These are phyloP conservation scores for barrel medic (Medicago truncatula) DNA, from an alignment of 306 rosid species.

Conservation along the genomic window MtrunA17r5.0-ANR NC_053045.1:455501-456000, in stretches of 20 bases:
- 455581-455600: not conserved
- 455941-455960: slow-evolving; percentile 95
- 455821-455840: slow-evolving; percentile 92
- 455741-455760: slow-evolving; percentile 11
- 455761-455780: not conserved
- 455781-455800: slow-evolving; percentile 50
- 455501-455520: not conserved
- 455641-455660: slow-evolving; percentile 12
- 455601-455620: not conserved
- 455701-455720: not conserved
- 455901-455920: slow-evolving; percentile 92
- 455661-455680: no score
- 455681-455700: no score
- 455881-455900: slow-evolving; percentile 97
- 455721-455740: slow-evolving; percentile 11
- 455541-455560: slow-evolving; percentile 4
- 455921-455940: slow-evolving; percentile 94
- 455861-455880: slow-evolving; percentile 97
- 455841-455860: slow-evolving; percentile 99
- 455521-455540: slow-evolving; percentile 1
- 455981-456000: slow-evolving; percentile 86
- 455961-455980: slow-evolving; percentile 85
- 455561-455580: not conserved
- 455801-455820: slow-evolving; percentile 93
- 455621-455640: not conserved